These are phyloP conservation scores for Trypanosoma boissoni DNA, from an alignment of 208 protist species.

Conservation along the genomic window DNA sequence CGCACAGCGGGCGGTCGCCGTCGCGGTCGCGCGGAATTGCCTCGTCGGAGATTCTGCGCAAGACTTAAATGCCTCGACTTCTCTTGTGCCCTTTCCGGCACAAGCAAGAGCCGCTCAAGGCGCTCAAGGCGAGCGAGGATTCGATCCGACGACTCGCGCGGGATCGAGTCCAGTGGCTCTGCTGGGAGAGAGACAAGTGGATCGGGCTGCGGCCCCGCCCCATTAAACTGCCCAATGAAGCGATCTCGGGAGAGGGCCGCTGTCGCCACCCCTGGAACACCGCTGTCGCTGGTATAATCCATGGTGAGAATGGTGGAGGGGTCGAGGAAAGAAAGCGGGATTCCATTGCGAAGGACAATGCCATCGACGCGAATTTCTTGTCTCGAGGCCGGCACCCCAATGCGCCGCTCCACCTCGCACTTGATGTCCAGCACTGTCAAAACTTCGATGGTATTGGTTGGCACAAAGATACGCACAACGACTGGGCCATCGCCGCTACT, in stretches of 20 bases:
- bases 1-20: no score
- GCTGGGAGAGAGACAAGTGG: no score
- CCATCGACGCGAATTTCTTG: slow-evolving; percentile 33
- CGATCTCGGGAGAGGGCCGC: no score
- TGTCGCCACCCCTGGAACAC: no score
- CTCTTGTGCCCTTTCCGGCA: background rate
- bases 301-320: slow-evolving; percentile 17
- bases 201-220: no score
- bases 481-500: background rate
- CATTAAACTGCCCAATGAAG: no score
- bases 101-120: background rate
- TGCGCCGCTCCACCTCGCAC: slow-evolving; percentile 35
- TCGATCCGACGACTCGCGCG: background rate
- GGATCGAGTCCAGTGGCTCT: no score
- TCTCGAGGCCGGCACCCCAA: slow-evolving; percentile 26
- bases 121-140: background rate
- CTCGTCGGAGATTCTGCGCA: no score
- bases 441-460: background rate
- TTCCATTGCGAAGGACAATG: slow-evolving; percentile 37
- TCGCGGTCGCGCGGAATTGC: no score
- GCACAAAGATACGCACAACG: slow-evolving; percentile 31
- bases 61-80: no score
- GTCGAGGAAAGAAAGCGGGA: slow-evolving; percentile 43
- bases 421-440: slow-evolving; percentile 47
- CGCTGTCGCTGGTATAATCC: no score